These are phyloP conservation scores for Saccharum spontaneum DNA, from an alignment of 176 grass and related monocot genomes.

Conservation along the genomic window DNA sequence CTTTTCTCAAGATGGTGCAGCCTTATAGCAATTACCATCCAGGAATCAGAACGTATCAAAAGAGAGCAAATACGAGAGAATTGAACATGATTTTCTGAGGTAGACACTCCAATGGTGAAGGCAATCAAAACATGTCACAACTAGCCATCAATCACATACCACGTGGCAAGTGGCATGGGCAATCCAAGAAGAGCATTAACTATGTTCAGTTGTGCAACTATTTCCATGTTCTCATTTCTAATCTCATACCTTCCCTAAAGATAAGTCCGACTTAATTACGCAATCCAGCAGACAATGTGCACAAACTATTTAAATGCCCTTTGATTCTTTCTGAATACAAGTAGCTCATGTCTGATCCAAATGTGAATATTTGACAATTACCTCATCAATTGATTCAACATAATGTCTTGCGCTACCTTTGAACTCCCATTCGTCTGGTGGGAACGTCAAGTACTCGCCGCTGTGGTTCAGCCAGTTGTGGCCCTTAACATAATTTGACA, in stretches of 20 bases:
- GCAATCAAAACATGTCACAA: background rate
- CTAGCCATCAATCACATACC: background rate
- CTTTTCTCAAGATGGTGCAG: constrained; percentile 4
- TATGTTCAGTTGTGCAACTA: background rate
- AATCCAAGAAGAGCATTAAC: background rate
- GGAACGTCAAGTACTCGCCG: constrained; percentile 63
- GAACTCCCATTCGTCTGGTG: constrained; percentile 64
- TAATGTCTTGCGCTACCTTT: constrained; percentile 79
- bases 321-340: background rate
- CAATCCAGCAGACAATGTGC: background rate
- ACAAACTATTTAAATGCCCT: constrained; percentile 1
- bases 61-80: background rate
- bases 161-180: background rate
- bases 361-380: constrained; percentile 36
- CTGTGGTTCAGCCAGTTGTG: constrained; percentile 75
- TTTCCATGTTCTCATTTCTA: constrained; percentile 10
- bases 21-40: background rate
- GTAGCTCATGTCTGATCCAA: constrained; percentile 11
- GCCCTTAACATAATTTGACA: constrained; percentile 62
- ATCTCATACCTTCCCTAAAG: background rate
- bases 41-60: constrained; percentile 15
- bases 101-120: background rate
- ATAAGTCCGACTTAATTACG: background rate
- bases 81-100: background rate
- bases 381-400: constrained; percentile 80